Evolutionary conservation across 805 yeast genomes (phyloP), one percentile per base, ranked within the genome.

Genomic region (Teunomyces panamensis): DNA sequence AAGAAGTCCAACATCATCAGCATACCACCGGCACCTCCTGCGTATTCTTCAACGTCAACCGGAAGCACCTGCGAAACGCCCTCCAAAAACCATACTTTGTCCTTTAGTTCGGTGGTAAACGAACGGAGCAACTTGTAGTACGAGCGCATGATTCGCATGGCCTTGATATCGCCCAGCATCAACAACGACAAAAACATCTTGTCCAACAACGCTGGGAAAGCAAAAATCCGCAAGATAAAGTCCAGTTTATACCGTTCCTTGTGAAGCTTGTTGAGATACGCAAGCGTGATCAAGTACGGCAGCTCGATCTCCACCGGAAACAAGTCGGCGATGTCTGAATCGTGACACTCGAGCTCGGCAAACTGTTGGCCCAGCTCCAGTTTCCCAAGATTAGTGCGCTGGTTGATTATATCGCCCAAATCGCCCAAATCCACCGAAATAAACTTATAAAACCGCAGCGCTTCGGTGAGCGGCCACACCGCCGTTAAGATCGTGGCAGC

Each of bases 401-500:
- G 71, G 59, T 71, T 74, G 41, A 73, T 78, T 44, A 81, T 76
- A 57, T 88, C 94, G 13, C 96, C 96, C 48, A 92, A 71, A 64
- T 91, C 97, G 44, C 95, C 87, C 48, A 92, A 71, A 60, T 90
- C 97, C 9, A 89, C 91, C n/a, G 92, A 85, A 36, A 69, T 69
- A 49, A 73, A 73, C 56, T 73, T 72, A 58, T 73, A 71, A 56
- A 73, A 73, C 17, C 78, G 51, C 26, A 71, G 67, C 4, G 71
- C 54, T 53, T 72, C 77, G 1, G 77, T 70, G 46, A 90, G 71
- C 3, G 96, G 97, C 90, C 97, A 89, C n/a, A 91, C 96, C 0
- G 97, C 96, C 1, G 96, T 87, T 44, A 92, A 73, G 46, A 92
- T 92, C 0, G 97, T 91, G 5, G 97, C 97, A 0, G 97, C 96